Base-by-base conservation (phyloP, 2,329 filamentous ascomycete species). In the Cladosporium sp. region DNA sequence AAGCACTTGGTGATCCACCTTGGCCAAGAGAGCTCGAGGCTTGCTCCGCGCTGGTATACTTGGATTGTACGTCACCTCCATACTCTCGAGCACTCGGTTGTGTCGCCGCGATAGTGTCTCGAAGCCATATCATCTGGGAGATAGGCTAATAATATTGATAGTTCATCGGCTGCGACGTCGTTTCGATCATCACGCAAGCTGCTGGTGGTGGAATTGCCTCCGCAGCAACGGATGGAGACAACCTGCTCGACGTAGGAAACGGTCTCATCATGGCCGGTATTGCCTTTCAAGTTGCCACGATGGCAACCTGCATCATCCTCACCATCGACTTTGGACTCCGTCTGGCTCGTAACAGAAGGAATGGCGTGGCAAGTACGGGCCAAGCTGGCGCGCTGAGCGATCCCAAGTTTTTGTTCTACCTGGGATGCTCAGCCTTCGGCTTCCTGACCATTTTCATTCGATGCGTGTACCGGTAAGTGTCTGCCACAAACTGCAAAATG, bases 381-480 rank as follows among this genome's bases (percentile, higher is more conserved):
- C 37, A 30, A 3, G 20, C 40, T 7, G 40, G 20, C 13, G 45
- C 41, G 6, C 29, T 54, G 17, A 54, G 29, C 8, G 51, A 64
- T 19, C 84, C 85, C 68, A 71, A 70, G n/a, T 48, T 48, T 37
- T 11, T 30, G 49, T 70, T 71, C 11, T 85, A 85, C 64, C 64
- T 83, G 4, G 60, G 59, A n/a, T 79, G 77, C 9, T 71, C 86
- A 15, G 63, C 69, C 1, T 64, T 85, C 2, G 75, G 82, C 2
- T 83, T 82, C n/a, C 47, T 85, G 11, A 77, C 75, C 60, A 83
- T 88, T 61, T 80, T 87, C 57, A 79, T 80, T 58, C 73, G 85
- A 20, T 83, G 79, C 60, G 76, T 83, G 39, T 88, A 83, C 67
- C 79, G 85, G 57, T 61, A 55, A 8, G 55, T 38, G 34, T 15